Evolutionary conservation across 1,139 yeast genomes (phyloP).

Genomic region (Pneumocystis oryctolagi): DNA sequence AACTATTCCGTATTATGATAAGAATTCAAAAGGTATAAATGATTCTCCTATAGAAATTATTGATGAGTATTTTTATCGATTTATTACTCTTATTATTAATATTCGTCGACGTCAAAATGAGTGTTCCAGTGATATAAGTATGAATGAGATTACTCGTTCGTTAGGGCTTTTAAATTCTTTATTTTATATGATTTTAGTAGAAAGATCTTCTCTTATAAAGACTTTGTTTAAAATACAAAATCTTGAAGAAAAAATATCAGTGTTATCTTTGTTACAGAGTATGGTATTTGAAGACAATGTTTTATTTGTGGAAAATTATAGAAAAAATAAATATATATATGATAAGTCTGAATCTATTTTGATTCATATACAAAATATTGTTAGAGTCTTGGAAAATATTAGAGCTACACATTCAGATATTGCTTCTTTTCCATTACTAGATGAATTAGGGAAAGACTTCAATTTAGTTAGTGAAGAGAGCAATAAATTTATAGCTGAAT

Average conservation of each 20-base stretch:
- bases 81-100: slow-evolving; percentile 68
- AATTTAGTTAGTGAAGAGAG: background rate
- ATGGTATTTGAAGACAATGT: slow-evolving; percentile 33
- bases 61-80: slow-evolving; percentile 51
- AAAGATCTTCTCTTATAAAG: slow-evolving; percentile 28
- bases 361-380: background rate
- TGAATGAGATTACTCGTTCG: slow-evolving; percentile 58
- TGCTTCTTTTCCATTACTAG: background rate
- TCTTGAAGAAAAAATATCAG: background rate
- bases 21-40: slow-evolving; percentile 26
- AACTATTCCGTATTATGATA: slow-evolving; percentile 33
- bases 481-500: background rate
- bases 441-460: background rate
- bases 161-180: slow-evolving; percentile 68
- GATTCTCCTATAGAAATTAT: slow-evolving; percentile 13
- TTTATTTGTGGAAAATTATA: slow-evolving; percentile 25
- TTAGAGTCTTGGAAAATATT: background rate
- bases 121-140: slow-evolving; percentile 61
- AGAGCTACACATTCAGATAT: background rate
- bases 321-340: slow-evolving; percentile 21
- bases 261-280: slow-evolving; percentile 41
- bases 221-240: slow-evolving; percentile 1
- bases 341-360: background rate
- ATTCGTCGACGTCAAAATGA: slow-evolving; percentile 47
- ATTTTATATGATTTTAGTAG: slow-evolving; percentile 28